Evolutionary conservation across 202 grass and related monocot species (phyloP).

Genomic region (Musa balbisiana): DNA sequence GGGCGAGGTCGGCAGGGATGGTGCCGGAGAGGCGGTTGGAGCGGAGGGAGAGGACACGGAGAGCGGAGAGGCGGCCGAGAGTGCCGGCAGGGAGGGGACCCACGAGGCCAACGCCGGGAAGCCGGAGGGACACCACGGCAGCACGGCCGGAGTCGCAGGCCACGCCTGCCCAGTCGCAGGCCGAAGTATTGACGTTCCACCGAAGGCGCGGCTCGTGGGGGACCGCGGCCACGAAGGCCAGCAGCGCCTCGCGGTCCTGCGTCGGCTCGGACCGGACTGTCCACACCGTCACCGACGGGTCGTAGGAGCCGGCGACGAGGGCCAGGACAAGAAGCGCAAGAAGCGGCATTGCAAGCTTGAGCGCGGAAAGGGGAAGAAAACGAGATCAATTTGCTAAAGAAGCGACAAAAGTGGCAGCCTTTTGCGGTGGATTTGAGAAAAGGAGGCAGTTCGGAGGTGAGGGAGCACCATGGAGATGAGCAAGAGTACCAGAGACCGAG

Average conservation of each 20-base stretch:
- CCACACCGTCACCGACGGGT: background rate
- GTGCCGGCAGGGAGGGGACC: constrained; percentile 39
- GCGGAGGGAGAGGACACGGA: constrained; percentile 58
- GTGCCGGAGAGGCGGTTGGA: constrained; percentile 57
- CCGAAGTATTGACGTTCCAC: constrained; percentile 41
- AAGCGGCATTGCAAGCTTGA: background rate
- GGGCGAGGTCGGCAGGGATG: constrained; percentile 51
- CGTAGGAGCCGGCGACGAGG: background rate
- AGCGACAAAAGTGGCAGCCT: background rate
- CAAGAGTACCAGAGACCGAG: background rate
- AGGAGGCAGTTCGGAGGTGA: background rate
- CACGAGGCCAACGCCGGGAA: constrained; percentile 62
- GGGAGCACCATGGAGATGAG: background rate
- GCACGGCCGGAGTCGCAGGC: constrained; percentile 41
- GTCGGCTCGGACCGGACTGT: constrained; percentile 28
- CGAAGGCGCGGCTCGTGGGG: constrained; percentile 48
- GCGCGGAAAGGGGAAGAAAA: background rate
- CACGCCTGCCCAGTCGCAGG: constrained; percentile 68
- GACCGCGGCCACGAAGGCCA: constrained; percentile 37
- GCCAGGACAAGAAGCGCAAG: background rate
- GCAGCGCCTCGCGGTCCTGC: constrained; percentile 38
- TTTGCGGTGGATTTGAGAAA: background rate
- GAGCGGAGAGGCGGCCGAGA: constrained; percentile 29
- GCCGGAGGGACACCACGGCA: constrained; percentile 44
- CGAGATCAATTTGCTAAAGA: background rate